phyloP scores from a whole-genome alignment of 208 protist species.

The Vickermania spadyakhi region DNA sequence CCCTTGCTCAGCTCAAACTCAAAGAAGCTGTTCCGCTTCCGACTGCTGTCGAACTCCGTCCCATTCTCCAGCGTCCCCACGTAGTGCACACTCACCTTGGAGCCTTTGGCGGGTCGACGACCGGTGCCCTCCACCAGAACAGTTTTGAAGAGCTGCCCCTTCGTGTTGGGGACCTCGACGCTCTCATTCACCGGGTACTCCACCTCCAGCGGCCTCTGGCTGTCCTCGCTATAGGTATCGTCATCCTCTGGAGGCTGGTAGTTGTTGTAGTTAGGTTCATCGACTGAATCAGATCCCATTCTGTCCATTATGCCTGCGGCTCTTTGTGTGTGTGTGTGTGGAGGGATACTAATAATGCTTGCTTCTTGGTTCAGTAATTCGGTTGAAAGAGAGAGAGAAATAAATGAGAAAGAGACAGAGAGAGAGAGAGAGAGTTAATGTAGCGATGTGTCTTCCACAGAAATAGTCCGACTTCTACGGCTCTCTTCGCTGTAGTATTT shows the following conservation, averaged over 20 bases:
- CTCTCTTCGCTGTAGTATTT: too few relatives aligned
- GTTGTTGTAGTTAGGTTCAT: background rate
- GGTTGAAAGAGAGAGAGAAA: too few relatives aligned
- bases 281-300: background rate
- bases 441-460: too few relatives aligned
- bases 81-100: slow-evolving; percentile 88
- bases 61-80: slow-evolving; percentile 78
- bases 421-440: too few relatives aligned
- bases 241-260: background rate
- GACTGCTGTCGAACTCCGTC: slow-evolving; percentile 85
- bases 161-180: slow-evolving; percentile 65
- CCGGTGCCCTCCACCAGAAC: slow-evolving; percentile 73
- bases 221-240: slow-evolving; percentile 34
- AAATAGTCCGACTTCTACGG: too few relatives aligned
- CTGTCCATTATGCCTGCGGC: background rate
- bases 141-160: slow-evolving; percentile 68
- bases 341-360: background rate
- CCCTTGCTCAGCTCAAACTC: slow-evolving; percentile 80
- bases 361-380: too few relatives aligned
- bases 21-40: slow-evolving; percentile 74
- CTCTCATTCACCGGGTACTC: slow-evolving; percentile 59
- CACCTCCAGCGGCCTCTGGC: slow-evolving; percentile 54
- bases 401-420: too few relatives aligned
- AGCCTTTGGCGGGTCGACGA: slow-evolving; percentile 51
- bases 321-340: too few relatives aligned